These are phyloP conservation scores for Aureobasidium namibiae DNA, from an alignment of 2,329 filamentous ascomycete species.

Conservation along the genomic window DNA sequence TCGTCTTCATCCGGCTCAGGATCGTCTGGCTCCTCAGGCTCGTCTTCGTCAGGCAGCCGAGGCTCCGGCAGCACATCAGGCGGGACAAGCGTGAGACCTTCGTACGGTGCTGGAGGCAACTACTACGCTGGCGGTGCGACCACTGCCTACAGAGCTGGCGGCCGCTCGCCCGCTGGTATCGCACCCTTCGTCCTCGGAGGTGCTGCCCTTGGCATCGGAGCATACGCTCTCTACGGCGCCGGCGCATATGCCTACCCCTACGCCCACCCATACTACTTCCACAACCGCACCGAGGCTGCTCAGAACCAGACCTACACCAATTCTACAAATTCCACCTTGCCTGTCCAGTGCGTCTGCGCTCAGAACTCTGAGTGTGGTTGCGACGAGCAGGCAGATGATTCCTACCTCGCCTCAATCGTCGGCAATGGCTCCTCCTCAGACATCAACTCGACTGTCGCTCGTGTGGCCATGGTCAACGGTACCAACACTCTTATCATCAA, in stretches of 20 bases:
- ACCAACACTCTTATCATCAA: constrained; percentile 60
- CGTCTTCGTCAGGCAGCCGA: not conserved
- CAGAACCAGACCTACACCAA: constrained; percentile 13
- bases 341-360: constrained; percentile 55
- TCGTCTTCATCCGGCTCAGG: not conserved
- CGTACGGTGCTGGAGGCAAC: constrained; percentile 53
- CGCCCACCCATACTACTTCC: constrained; percentile 45
- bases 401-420: constrained; percentile 54
- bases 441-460: constrained; percentile 56
- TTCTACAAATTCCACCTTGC: constrained; percentile 48
- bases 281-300: constrained; percentile 40
- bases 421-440: constrained; percentile 51
- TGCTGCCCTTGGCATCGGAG: constrained; percentile 47
- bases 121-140: constrained; percentile 61
- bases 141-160: constrained; percentile 54
- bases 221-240: constrained; percentile 55
- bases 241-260: constrained; percentile 56
- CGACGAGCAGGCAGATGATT: constrained; percentile 56
- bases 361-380: constrained; percentile 54
- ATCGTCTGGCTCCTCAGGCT: constrained; percentile 11
- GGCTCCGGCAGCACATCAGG: constrained; percentile 36
- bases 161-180: constrained; percentile 41
- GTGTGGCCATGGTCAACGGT: constrained; percentile 55
- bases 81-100: constrained; percentile 50
- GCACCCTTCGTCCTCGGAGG: constrained; percentile 46